phyloP scores from a whole-genome alignment of 2,329 filamentous ascomycete species.

The Ceratocystis lukuohia region DNA sequence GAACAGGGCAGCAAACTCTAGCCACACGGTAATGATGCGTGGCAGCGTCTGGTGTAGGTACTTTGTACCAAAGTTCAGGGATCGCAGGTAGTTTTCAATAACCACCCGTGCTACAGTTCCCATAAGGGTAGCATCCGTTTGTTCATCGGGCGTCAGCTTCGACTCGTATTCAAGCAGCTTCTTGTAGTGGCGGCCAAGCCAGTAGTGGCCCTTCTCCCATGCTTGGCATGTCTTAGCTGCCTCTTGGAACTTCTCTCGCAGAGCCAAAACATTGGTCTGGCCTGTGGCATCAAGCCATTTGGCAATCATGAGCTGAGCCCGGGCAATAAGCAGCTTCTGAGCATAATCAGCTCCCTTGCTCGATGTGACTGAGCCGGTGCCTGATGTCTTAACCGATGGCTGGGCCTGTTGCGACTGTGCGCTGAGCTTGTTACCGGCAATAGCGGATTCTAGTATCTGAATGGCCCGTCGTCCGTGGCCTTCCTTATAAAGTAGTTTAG shows the following conservation, averaged over 20 bases:
- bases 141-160: constrained; percentile 58
- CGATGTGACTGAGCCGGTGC: constrained; percentile 12
- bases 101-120: constrained; percentile 81
- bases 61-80: constrained; percentile 78
- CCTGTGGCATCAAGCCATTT: constrained; percentile 97
- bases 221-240: constrained; percentile 55
- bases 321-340: constrained; percentile 50
- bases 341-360: constrained; percentile 29
- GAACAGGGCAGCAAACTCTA: constrained; percentile 72
- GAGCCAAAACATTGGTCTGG: constrained; percentile 69
- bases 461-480: constrained; percentile 91
- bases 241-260: constrained; percentile 70
- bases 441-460: constrained; percentile 74
- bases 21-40: constrained; percentile 82
- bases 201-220: constrained; percentile 97
- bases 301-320: constrained; percentile 76
- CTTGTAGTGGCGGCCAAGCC: constrained; percentile 92
- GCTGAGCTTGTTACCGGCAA: constrained; percentile 38
- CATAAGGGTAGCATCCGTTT: constrained; percentile 60
- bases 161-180: constrained; percentile 88
- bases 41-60: constrained; percentile 93
- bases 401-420: neutral
- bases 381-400: neutral
- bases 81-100: constrained; percentile 84
- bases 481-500: constrained; percentile 83